A percentile compares a stretch with the other conserved stretches of the same genome.
phyloP scores from a whole-genome alignment of 345 rosid genomes.

The Geranium brycei region DNA sequence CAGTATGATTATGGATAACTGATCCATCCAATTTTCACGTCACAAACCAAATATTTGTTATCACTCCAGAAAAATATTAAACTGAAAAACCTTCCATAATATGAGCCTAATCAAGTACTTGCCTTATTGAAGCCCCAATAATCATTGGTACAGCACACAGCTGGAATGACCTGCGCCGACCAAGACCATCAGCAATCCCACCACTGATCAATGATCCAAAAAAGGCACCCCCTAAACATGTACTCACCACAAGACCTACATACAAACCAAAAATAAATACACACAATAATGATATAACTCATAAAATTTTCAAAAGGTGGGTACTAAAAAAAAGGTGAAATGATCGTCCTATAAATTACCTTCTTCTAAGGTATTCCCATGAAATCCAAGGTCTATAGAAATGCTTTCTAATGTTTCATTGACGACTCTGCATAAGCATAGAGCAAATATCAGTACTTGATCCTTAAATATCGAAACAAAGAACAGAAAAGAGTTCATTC shows the following conservation, averaged over 20 bases:
- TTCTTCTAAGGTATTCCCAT: conserved; percentile 75
- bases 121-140: conserved; percentile 82
- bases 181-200: conserved; percentile 80
- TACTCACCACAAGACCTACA: conserved; percentile 87
- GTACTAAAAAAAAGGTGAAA: conserved; percentile 7
- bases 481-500: conserved; percentile 1
- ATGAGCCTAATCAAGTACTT: not conserved
- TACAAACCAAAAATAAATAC: conserved; percentile 5
- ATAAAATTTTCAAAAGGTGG: no score
- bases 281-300: no score
- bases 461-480: conserved; percentile 4
- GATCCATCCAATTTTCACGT: no score
- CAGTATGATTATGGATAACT: no score
- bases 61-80: no score
- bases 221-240: conserved; percentile 87
- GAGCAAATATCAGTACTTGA: not conserved
- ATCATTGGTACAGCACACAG: conserved; percentile 81
- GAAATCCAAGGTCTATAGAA: conserved; percentile 71
- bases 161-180: conserved; percentile 88
- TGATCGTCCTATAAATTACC: conserved; percentile 26
- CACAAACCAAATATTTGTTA: not conserved
- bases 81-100: not conserved
- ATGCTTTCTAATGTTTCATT: conserved; percentile 91
- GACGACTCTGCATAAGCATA: conserved; percentile 51
- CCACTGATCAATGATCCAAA: conserved; percentile 80